These are phyloP conservation scores for Colletotrichum lentis DNA, from an alignment of 2,329 filamentous ascomycete species.

Conservation along the genomic window DNA sequence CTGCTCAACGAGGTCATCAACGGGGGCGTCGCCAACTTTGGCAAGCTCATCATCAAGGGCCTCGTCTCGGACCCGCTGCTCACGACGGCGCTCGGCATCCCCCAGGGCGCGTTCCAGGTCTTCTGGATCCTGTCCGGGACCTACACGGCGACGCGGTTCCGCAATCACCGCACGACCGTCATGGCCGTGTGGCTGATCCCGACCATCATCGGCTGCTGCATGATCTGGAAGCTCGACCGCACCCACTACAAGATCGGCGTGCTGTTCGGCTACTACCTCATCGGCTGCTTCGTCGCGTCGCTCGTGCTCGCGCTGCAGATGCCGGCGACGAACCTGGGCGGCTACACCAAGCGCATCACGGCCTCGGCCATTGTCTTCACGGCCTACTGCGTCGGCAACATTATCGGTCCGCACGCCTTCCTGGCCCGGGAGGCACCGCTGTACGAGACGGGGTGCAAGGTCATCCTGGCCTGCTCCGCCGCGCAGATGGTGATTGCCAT, in stretches of 20 bases:
- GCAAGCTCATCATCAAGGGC: slow-evolving; percentile 46
- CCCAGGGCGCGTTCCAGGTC: slow-evolving; percentile 61
- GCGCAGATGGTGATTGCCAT: slow-evolving; percentile 52
- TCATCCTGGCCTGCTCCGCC: slow-evolving; percentile 57
- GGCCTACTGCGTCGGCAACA: slow-evolving; percentile 56
- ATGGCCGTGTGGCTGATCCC: slow-evolving; percentile 62
- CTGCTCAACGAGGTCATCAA: slow-evolving; percentile 54
- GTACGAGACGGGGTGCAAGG: slow-evolving; percentile 61
- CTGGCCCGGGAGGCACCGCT: slow-evolving; percentile 54
- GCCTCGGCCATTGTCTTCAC: slow-evolving; percentile 57
- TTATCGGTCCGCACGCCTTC: slow-evolving; percentile 58
- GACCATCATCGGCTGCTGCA: slow-evolving; percentile 57
- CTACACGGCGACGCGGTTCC: slow-evolving; percentile 59
- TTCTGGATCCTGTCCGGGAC: slow-evolving; percentile 62
- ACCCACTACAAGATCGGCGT: slow-evolving; percentile 54
- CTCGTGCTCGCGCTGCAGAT: slow-evolving; percentile 63
- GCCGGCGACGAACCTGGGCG: slow-evolving; percentile 57
- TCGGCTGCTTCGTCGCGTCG: slow-evolving; percentile 58
- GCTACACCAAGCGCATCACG: slow-evolving; percentile 58
- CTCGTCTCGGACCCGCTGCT: slow-evolving; percentile 46
- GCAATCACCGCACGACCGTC: slow-evolving; percentile 59
- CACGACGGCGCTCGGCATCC: slow-evolving; percentile 63
- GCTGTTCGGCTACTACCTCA: slow-evolving; percentile 61
- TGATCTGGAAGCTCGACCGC: slow-evolving; percentile 60
- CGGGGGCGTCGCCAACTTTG: slow-evolving; percentile 54